Conservation (phyloP, 345 rosid species). For the Punica granatum region DNA sequence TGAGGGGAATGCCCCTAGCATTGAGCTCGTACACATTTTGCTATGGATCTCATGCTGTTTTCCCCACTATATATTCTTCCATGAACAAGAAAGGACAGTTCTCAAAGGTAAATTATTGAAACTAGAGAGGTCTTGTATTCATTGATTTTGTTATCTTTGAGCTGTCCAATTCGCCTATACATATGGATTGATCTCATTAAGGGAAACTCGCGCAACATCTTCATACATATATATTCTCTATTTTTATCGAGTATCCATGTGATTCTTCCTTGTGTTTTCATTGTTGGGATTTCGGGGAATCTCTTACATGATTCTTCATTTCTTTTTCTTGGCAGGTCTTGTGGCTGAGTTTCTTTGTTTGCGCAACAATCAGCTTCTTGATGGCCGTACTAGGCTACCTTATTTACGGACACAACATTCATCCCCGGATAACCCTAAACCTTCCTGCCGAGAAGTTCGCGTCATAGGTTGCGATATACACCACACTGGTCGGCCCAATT, state of each 20-base stretch:
- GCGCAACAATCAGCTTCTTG: slow-evolving; percentile 8
- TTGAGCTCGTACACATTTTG: slow-evolving; percentile 80
- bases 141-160: no score
- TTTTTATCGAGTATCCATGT: no score
- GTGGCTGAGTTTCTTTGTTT: slow-evolving; percentile 14
- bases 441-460: slow-evolving; percentile 13
- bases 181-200: no score
- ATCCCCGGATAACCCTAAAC: slow-evolving; percentile 23
- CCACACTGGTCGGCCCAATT: slow-evolving; percentile 18
- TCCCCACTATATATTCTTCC: slow-evolving; percentile 71
- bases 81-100: slow-evolving; percentile 72
- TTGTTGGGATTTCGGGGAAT: no score
- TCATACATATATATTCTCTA: background rate
- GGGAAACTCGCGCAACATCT: no score
- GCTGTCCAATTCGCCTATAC: no score
- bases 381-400: slow-evolving; percentile 26
- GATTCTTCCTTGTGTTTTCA: no score
- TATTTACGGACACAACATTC: slow-evolving; percentile 17
- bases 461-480: slow-evolving; percentile 23
- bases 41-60: slow-evolving; percentile 82
- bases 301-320: no score
- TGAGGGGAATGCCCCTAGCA: slow-evolving; percentile 55
- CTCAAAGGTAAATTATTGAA: slow-evolving; percentile 47
- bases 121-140: no score
- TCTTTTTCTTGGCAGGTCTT: no score